Evolutionary conservation across 805 yeast genomes (phyloP), one percentile per base, ranked within the genome.

Genomic region (Pichia occidentalis): DNA sequence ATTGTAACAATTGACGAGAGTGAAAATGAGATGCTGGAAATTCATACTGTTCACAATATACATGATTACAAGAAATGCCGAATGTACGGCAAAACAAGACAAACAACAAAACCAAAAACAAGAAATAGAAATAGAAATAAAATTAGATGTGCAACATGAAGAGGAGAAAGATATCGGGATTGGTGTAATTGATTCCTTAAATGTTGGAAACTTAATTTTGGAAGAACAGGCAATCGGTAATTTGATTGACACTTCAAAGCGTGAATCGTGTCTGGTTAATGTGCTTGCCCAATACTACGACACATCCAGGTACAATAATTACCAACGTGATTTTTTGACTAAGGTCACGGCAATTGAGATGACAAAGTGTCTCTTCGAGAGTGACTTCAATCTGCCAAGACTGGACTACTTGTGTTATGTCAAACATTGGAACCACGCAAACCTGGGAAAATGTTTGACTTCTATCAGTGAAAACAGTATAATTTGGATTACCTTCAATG

Each of bases 401-500:
- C 19, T 37, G 10, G 30, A 37, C 2, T 3, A 11, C 7, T 24
- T 17, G 5, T 47, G 49, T 30, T n/a, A 22, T 17, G 2, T 12
- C 2, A 20, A 10, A 1, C 16, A 27, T 11, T 12, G 18, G 19
- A 22, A 32, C 21, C n/a, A 17, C 5, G 13, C 10, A 4, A 13
- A 32, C 3, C 24, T 49, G 3, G 36, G 44, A 8, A 20, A 25
- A 12, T 50, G 54, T 36, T 36, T 50, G 11, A 32, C 32, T 3
- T 4, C 8, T 2, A 6, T 50, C 4, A 39, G 40, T 7, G 23
- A 21, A 10, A 33, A 38, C 13, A 18, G 36, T 1, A 39, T 32
- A 14, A 29, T 40, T 21, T 50, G 54, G 54, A 50, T 52, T 1
- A 44, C 54, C 5, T 50, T 45, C 28, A 47, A 45, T 32, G 53